Percentiles rank a stretch among this genome's conserved stretches.
phyloP scores from a whole-genome alignment of 2,329 filamentous ascomycete genomes.

The Helotiales sp. region DNA sequence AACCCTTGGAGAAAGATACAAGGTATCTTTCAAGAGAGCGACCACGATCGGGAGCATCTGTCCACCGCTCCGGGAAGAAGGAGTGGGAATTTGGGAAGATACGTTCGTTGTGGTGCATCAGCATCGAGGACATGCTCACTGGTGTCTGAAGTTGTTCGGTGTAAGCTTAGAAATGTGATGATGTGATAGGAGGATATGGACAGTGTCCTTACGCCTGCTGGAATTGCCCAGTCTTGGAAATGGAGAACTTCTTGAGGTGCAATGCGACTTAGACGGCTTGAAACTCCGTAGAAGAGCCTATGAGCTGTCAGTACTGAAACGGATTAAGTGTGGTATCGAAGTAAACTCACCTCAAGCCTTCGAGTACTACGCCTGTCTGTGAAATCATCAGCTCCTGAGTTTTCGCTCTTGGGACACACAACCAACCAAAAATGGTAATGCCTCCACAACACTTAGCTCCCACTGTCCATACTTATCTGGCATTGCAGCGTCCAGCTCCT shows the following conservation, averaged over 20 bases:
- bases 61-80: neutral
- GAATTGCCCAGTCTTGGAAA: neutral
- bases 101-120: neutral
- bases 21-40: neutral
- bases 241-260: neutral
- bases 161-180: neutral
- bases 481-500: neutral
- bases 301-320: neutral
- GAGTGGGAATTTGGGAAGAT: neutral
- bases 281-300: neutral
- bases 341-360: conserved; percentile 27
- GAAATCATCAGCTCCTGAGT: neutral
- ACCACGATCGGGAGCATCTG: neutral
- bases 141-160: neutral
- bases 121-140: neutral
- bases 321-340: neutral
- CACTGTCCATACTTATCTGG: neutral
- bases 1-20: neutral
- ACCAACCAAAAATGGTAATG: neutral
- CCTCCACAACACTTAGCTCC: neutral
- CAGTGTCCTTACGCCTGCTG: neutral
- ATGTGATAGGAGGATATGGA: neutral
- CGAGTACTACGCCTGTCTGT: conserved; percentile 32
- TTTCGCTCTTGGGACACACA: neutral
- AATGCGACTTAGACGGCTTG: neutral